These are phyloP conservation scores for Leptomonas pyrrhocoris DNA, from an alignment of 208 protist genomes.

Conservation along the genomic window DNA sequence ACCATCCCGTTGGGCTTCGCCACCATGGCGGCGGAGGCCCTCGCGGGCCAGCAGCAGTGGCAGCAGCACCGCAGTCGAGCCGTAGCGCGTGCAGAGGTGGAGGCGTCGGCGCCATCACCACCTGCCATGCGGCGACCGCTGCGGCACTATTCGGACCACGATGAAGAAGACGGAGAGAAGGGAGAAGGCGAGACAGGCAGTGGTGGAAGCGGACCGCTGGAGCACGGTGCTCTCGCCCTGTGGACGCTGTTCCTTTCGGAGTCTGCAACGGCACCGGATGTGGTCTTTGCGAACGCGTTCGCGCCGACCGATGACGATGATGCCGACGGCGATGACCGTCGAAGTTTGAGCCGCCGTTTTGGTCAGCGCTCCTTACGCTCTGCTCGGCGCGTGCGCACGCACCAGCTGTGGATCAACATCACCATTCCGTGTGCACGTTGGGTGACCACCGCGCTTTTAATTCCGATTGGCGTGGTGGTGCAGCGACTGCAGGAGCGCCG, in stretches of 20 bases:
- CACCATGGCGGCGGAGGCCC: conserved; percentile 24
- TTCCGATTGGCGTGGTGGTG: conserved; percentile 70
- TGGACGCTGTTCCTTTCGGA: conserved; percentile 30
- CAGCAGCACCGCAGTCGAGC: not conserved
- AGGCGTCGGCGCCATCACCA: not conserved
- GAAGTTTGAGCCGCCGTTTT: not conserved
- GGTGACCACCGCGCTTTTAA: conserved; percentile 75
- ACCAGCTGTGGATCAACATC: conserved; percentile 67
- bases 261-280: conserved; percentile 20
- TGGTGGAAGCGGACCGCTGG: not conserved
- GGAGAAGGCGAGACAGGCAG: not conserved
- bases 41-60: conserved; percentile 20
- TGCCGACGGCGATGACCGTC: not conserved
- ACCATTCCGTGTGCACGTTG: conserved; percentile 78
- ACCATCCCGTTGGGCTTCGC: conserved; percentile 45
- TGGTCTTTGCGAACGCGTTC: conserved; percentile 22
- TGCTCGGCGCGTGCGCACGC: not conserved
- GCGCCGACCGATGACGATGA: conserved; percentile 4
- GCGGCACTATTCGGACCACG: not conserved
- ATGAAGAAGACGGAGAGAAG: not conserved
- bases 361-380: not conserved
- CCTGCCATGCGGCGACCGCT: not conserved
- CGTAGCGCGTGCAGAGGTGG: not conserved
- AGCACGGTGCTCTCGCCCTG: conserved; percentile 14
- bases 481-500: conserved; percentile 71